Evolutionary conservation across 169 alveolate species (phyloP), one percentile per base, ranked within the genome.

Genomic region (Plasmodium chabaudi): DNA sequence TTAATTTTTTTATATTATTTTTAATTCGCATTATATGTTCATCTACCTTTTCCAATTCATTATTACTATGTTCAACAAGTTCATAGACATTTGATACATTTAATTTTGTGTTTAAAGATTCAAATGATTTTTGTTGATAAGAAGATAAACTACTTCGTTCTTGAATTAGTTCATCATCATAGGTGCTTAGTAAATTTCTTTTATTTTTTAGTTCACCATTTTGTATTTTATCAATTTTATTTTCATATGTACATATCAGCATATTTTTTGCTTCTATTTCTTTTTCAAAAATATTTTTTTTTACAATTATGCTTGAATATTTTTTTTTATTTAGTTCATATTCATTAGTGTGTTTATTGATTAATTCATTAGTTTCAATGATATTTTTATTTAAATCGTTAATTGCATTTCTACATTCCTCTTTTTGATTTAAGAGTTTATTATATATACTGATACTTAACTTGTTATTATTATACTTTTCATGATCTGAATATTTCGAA

Each of bases 1-100:
- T 77, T 34, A 77, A 15, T 53, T 77, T 77, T 53, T 77, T 77
- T 51, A 77, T 65, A 27, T 77, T 77, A 63, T 77, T 77, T 42
- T 86, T 69, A 23, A 86, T 86, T 39, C 84, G 15, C 2, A 68
- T 72, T 21, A 86, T 86, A 2, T 86, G 46, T 39, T 71, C 87
- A 56, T 60, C 69, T 13, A 60, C 25, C 42, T 86, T 67, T 13
- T 86, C 88, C 51, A 86, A 55, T 49, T 61, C 77, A 17, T 44
- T 63, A 4, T 25, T 47, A 56, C 49, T 68, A 9, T 13, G n/a
- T 63, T 72, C 88, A 4, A 72, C 57, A 25, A 72, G 39, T 56
- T 86, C 87, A 39, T 71, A 71, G 1, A 86, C 57, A 25, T 86
- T 86, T 7, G 55, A 72, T 9, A 69, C 34, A 2, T 61, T 51